These are phyloP conservation scores for Globisporangium echinulatum DNA, from an alignment of 352 stramenopile genomes.

Conservation along the genomic window DNA sequence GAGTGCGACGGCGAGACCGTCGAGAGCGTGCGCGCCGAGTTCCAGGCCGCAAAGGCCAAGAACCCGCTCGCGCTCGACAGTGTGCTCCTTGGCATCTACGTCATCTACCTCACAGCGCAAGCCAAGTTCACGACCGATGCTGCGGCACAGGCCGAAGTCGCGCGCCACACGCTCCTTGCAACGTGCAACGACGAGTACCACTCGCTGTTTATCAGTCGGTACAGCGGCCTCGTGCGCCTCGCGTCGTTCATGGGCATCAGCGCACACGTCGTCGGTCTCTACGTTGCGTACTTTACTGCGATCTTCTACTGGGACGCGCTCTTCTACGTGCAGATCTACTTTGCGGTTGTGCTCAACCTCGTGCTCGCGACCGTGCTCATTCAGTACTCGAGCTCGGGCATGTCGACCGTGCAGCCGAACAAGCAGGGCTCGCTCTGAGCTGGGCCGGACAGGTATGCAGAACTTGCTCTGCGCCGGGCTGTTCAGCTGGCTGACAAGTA, in stretches of 20 bases:
- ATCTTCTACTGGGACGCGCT: slow-evolving; percentile 73
- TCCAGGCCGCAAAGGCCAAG: slow-evolving; percentile 52
- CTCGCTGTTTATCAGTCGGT: slow-evolving; percentile 45
- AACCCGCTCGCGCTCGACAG: slow-evolving; percentile 56
- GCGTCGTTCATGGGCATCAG: slow-evolving; percentile 82
- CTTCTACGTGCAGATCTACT: slow-evolving; percentile 76
- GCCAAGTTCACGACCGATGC: slow-evolving; percentile 60
- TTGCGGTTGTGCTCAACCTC: slow-evolving; percentile 57
- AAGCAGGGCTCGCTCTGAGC: slow-evolving; percentile 29
- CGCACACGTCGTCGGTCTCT: slow-evolving; percentile 63
- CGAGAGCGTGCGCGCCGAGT: slow-evolving; percentile 73
- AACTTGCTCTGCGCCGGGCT: no score
- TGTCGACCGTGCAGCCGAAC: slow-evolving; percentile 38
- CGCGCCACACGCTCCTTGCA: slow-evolving; percentile 47
- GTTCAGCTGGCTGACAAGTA: no score
- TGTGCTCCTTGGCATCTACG: slow-evolving; percentile 70
- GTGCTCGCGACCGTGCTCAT: slow-evolving; percentile 45
- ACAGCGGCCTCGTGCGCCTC: slow-evolving; percentile 51
- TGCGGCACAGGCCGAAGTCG: slow-evolving; percentile 46
- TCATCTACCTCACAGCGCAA: slow-evolving; percentile 65
- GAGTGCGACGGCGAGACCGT: slow-evolving; percentile 77
- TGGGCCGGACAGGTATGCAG: no score
- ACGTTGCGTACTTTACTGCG: slow-evolving; percentile 59
- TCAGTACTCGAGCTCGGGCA: slow-evolving; percentile 60
- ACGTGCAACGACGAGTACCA: slow-evolving; percentile 65